Conservation (phyloP, 106 monocot species). For the Chionographis japonica region DNA sequence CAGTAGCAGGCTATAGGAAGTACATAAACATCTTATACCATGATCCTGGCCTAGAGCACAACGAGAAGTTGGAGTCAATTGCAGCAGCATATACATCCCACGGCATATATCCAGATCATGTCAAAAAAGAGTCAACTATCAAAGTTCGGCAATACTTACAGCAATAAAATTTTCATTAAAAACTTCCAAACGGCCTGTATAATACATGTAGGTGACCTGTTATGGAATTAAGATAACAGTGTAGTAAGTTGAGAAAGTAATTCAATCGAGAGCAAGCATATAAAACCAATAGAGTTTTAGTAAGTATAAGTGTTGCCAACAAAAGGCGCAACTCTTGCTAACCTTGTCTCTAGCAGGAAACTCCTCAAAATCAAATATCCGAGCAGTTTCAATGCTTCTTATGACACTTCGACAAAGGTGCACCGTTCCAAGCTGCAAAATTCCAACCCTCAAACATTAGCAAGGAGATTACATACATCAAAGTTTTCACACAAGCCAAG, state of each 20-base stretch:
- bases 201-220: constrained; percentile 98
- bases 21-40: too few species aligned
- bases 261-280: neutral
- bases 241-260: neutral
- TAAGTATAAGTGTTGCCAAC: neutral
- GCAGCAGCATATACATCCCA: too few species aligned
- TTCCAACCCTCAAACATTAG: neutral
- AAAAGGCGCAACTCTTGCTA: neutral
- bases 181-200: constrained; percentile 93
- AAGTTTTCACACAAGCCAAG: neutral
- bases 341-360: constrained; percentile 91
- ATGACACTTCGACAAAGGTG: constrained; percentile 91
- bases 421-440: constrained; percentile 90
- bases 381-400: constrained; percentile 95
- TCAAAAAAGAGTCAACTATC: neutral
- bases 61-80: too few species aligned
- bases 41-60: too few species aligned
- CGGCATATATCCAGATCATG: too few species aligned
- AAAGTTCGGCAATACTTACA: constrained; percentile 41
- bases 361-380: constrained; percentile 95
- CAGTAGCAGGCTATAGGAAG: too few species aligned
- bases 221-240: neutral
- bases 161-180: constrained; percentile 85
- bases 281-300: neutral
- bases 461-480: neutral